A percentile compares a stretch with the other conserved stretches of the same genome.
Conservation (phyloP, 257 asterid genomes). For the Paulownia fortunei region DNA sequence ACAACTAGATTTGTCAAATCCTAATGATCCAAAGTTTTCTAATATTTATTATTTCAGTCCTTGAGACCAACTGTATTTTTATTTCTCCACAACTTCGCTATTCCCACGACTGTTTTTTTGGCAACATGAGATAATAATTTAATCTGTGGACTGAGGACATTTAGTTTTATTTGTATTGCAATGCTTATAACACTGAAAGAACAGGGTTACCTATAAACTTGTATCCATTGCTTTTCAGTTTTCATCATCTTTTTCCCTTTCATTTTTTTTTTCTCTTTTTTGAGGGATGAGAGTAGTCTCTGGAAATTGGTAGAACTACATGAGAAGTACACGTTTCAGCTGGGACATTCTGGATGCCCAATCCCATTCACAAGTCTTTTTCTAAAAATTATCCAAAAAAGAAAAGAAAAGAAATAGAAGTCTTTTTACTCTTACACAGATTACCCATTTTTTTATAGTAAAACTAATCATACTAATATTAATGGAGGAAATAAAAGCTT, state of each 20-base stretch:
- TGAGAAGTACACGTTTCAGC: neutral
- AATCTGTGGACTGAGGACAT: neutral
- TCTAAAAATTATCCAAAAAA: neutral
- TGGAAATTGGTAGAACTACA: neutral
- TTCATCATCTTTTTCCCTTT: neutral
- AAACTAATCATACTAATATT: neutral
- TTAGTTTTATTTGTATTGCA: neutral
- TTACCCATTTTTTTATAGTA: neutral
- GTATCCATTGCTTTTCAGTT: neutral
- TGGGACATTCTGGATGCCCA: constrained; percentile 7
- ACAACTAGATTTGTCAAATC: neutral
- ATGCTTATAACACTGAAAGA: neutral
- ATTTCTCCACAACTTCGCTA: neutral
- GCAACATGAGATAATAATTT: neutral
- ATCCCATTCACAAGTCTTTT: neutral
- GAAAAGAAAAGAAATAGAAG: neutral
- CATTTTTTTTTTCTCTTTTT: neutral
- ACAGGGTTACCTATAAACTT: neutral
- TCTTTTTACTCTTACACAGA: neutral
- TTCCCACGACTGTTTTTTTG: neutral
- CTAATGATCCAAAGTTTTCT: neutral
- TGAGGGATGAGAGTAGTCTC: neutral
- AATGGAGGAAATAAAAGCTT: constrained; percentile 32
- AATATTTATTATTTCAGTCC: too few species aligned
- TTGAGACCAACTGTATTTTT: too few species aligned